These are phyloP conservation scores for Nannochloropsis salina DNA, from an alignment of 108 stramenopile species.

Conservation along the genomic window DNA sequence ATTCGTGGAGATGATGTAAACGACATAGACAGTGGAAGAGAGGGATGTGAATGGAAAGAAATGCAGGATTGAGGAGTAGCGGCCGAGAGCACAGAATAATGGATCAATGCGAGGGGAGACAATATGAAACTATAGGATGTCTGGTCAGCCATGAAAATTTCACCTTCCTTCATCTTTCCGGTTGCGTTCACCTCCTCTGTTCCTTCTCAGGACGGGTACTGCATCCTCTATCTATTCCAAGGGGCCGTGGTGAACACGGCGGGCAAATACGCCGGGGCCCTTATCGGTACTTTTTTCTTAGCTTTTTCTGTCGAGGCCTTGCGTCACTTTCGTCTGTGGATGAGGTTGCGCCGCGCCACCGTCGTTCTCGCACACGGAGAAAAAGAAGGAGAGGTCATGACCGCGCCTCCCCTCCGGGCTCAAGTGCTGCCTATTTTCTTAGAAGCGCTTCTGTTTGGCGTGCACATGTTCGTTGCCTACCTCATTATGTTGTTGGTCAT, in stretches of 20 bases:
- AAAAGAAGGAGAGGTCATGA: not conserved
- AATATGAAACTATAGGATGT: no score
- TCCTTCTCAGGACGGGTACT: not conserved
- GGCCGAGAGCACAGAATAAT: not conserved
- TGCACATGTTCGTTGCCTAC: not conserved
- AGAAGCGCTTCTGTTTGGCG: not conserved
- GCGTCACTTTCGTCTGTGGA: not conserved
- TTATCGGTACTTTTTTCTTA: not conserved
- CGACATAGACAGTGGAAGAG: not conserved
- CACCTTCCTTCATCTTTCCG: not conserved
- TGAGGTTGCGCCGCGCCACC: not conserved
- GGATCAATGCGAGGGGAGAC: no score
- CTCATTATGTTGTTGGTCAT: not conserved
- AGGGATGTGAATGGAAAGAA: not conserved
- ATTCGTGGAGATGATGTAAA: no score
- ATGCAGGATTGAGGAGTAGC: not conserved
- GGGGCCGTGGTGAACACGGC: not conserved
- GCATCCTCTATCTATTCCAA: not conserved
- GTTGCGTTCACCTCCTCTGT: not conserved
- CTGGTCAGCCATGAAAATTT: not conserved
- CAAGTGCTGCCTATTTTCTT: not conserved
- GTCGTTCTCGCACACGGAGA: not conserved
- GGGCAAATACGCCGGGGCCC: not conserved
- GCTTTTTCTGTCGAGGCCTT: not conserved
- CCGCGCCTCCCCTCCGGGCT: not conserved